phyloP scores from a whole-genome alignment of 352 stramenopile species.

The Phytophthora niederhauseri region DNA sequence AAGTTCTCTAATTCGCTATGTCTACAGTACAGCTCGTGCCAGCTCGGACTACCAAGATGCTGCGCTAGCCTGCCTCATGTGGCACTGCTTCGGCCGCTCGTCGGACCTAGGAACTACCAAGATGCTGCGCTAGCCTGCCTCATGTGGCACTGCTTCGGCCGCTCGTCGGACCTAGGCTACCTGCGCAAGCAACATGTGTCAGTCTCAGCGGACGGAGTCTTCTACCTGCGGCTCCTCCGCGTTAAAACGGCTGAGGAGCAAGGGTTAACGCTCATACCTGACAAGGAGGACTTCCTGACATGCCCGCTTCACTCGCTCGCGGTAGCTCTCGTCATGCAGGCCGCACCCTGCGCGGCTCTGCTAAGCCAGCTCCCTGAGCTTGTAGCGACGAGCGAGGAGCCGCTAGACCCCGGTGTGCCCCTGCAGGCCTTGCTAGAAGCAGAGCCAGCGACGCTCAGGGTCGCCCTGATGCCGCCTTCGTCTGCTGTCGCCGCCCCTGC shows the following conservation, averaged over 20 bases:
- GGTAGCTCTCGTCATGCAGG: conserved; percentile 25
- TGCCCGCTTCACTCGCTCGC: conserved; percentile 21
- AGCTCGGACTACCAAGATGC: conserved; percentile 38
- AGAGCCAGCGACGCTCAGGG: background rate
- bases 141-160: conserved; percentile 45
- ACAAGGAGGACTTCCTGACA: conserved; percentile 2
- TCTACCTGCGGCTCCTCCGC: conserved; percentile 37
- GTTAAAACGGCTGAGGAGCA: conserved; percentile 41
- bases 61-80: conserved; percentile 36
- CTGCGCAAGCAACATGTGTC: conserved; percentile 35
- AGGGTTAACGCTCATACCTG: conserved; percentile 36
- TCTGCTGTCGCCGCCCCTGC: background rate
- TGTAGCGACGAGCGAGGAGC: background rate
- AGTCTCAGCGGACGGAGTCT: conserved; percentile 14
- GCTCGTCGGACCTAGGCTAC: conserved; percentile 30
- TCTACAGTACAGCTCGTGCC: conserved; percentile 5
- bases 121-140: conserved; percentile 37
- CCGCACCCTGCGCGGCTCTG: conserved; percentile 10
- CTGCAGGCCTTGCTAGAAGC: background rate
- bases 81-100: conserved; percentile 42
- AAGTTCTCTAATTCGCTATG: conserved; percentile 13
- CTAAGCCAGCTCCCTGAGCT: conserved; percentile 17
- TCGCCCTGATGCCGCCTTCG: background rate
- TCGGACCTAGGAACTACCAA: conserved; percentile 42
- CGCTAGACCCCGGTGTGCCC: background rate